Evolutionary conservation across 2,329 filamentous ascomycete species (phyloP).

Genomic region (Fusarium hostae): DNA sequence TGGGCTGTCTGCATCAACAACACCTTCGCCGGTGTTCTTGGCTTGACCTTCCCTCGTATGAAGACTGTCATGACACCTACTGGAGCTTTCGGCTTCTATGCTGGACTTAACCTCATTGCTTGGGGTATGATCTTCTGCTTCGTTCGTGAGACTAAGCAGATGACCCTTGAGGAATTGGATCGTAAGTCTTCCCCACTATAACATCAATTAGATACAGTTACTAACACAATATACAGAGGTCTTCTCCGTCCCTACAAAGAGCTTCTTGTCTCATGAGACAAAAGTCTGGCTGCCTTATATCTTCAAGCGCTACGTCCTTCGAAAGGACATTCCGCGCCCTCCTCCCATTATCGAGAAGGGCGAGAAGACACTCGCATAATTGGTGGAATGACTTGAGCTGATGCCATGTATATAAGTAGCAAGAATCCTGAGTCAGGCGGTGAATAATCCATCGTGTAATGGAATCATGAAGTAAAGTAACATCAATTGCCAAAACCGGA

Average conservation of each 20-base stretch:
- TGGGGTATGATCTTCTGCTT: conserved; percentile 64
- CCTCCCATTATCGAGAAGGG: conserved; percentile 18
- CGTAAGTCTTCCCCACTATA: conserved; percentile 32
- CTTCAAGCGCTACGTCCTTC: conserved; percentile 34
- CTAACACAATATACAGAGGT: conserved; percentile 40
- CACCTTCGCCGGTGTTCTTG: conserved; percentile 63
- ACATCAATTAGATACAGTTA: fast-evolving
- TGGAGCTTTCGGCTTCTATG: conserved; percentile 62
- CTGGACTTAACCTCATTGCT: conserved; percentile 65
- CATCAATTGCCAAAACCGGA: background rate
- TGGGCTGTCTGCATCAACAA: conserved; percentile 71
- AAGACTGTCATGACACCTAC: conserved; percentile 47
- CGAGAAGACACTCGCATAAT: conserved; percentile 12
- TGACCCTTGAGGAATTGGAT: conserved; percentile 62
- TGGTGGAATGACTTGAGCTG: too few species aligned
- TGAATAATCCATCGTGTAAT: background rate
- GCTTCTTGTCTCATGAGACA: conserved; percentile 53
- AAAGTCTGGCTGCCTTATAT: conserved; percentile 31
- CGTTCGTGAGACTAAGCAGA: conserved; percentile 65
- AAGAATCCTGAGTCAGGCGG: background rate
- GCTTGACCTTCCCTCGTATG: conserved; percentile 63
- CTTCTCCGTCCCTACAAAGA: conserved; percentile 58
- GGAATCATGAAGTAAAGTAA: background rate
- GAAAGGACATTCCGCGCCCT: conserved; percentile 1
- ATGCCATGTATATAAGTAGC: background rate